Base-by-base conservation (phyloP, 352 stramenopile genomes). In the Phytophthora europaea region DNA sequence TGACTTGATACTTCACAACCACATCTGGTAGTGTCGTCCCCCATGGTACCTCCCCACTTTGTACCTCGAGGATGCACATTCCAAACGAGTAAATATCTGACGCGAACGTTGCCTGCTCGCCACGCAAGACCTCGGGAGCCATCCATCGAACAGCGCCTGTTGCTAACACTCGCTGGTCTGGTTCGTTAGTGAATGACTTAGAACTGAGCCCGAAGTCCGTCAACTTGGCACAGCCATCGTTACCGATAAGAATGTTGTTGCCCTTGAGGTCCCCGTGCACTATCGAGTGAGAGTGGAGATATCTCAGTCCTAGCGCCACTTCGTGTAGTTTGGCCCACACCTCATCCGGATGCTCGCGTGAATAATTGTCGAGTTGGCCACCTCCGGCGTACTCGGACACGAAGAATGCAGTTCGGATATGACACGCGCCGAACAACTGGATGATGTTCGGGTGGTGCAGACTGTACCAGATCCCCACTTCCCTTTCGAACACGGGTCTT, bases 271-370 rank as follows among this genome's bases (percentile, higher is more conserved):
- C 70, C 10, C 22, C 33, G 18, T 96, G 88, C 16, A 94, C 69
- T 7, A 89, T 59, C 9, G n/a, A 15, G 60, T 62, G 43, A 5
- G 43, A 16, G 22, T 65, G 75, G 88, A 87, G 28, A 93, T 71
- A 94, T 47, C 60, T 20, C 0, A 97, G 61, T 3, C 86, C 90
- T 22, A 80, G 36, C 4, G 70, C 73, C 4, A 63, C 65, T 23
- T 85, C 62, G 20, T 67, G 40, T 45, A 83, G 22, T 22, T 75
- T 65, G 16, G 23, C 4, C 66, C 75, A 68, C 3, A 68, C 7
- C 33, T 72, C 56, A 0, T 65, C n/a, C 0, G 56, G 51, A 38
- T 68, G 51, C 3, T 53, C 15, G 6, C 20, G 28, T 26, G 65
- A 34, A 15, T 69, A 72, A 15, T 62, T 3, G 22, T 50, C 23